These are phyloP conservation scores for Phytopythium cucurbitacearum DNA, from an alignment of 352 stramenopile species.

Conservation along the genomic window DNA sequence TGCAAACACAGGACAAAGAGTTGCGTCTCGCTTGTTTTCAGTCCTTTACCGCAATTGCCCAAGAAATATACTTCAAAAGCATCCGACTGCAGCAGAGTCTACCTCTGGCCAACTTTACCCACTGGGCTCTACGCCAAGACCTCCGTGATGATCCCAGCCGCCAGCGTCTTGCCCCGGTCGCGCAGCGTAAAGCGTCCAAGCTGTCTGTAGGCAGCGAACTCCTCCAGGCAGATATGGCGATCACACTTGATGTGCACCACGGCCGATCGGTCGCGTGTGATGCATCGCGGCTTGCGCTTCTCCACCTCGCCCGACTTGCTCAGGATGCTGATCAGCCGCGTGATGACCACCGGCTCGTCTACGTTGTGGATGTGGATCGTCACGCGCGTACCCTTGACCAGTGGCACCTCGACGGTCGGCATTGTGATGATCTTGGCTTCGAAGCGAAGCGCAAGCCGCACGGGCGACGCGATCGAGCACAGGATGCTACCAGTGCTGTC, in stretches of 20 bases:
- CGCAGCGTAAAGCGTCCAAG: slow-evolving; percentile 82
- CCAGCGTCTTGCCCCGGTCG: slow-evolving; percentile 76
- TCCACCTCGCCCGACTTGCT: slow-evolving; percentile 70
- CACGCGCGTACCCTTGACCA: slow-evolving; percentile 81
- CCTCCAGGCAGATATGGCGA: slow-evolving; percentile 76
- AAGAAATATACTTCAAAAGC: no score
- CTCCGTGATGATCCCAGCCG: slow-evolving; percentile 82
- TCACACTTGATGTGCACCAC: slow-evolving; percentile 81
- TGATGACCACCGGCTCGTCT: slow-evolving; percentile 81
- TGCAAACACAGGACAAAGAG: no score
- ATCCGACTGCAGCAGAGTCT: no score
- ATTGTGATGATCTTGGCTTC: slow-evolving; percentile 91
- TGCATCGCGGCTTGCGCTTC: slow-evolving; percentile 81
- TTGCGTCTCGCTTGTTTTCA: no score
- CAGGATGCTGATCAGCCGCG: slow-evolving; percentile 71
- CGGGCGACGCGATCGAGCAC: slow-evolving; percentile 74
- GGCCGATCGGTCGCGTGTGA: slow-evolving; percentile 78
- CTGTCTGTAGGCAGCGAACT: slow-evolving; percentile 74
- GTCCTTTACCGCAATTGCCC: no score
- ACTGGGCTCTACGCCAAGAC: slow-evolving; percentile 45
- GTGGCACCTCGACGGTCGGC: slow-evolving; percentile 75
- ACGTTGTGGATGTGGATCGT: slow-evolving; percentile 87
- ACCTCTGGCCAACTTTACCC: no score
- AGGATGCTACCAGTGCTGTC: slow-evolving; percentile 74
- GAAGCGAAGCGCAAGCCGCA: slow-evolving; percentile 68